Base-by-base conservation (phyloP, 192 early-diverging fungal genomes). In the Backusella liffmaniae region DNA sequence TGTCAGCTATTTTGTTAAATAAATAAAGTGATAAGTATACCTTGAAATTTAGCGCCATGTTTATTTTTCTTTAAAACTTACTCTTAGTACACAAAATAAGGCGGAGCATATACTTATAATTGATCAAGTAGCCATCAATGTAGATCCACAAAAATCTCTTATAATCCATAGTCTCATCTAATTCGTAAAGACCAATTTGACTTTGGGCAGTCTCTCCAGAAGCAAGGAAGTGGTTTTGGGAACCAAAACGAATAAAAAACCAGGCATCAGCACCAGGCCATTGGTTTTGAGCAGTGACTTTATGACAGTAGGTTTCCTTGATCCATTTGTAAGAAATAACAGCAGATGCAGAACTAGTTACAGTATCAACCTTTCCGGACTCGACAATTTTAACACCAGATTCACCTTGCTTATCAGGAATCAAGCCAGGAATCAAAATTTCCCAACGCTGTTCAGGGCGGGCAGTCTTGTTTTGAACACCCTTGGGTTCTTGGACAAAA, bases 121-220 rank as follows among this genome's bases (percentile, higher is more conserved):
- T 80, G 74, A 80, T 73, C 62, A 80, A 67, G 39, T 76, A 80
- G 35, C 79, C 79, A 51, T 80, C 72, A 18, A 67, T 67, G 59
- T 56, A 77, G 8, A 44, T 77, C 79, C 79, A 80, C 16, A 80
- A 41, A 53, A 70, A 79, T 34, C 77, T 73, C 21, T 69, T 73
- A 35, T 79, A 67, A 70, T 79, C 73, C 29, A 46, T 46, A 13
- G 32, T 42, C 2, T 65, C 44, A 13, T 26, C 5, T 13, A 79
- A 23, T 18, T 65, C 18, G 34, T 72, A 66, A 67, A 79, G 37
- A 41, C 77, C 71, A 32, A 79, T 42, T 66, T 74, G 42, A 26
- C 44, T 67, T 12, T 73, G 30, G 42, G 35, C 65, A 30, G 70
- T 70, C 23, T 79, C 77, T 37, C 72, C 77, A 34, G 77, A 66